These are phyloP conservation scores for Reticulascus tulasneorum DNA, from an alignment of 2,329 filamentous ascomycete species.

Conservation along the genomic window DNA sequence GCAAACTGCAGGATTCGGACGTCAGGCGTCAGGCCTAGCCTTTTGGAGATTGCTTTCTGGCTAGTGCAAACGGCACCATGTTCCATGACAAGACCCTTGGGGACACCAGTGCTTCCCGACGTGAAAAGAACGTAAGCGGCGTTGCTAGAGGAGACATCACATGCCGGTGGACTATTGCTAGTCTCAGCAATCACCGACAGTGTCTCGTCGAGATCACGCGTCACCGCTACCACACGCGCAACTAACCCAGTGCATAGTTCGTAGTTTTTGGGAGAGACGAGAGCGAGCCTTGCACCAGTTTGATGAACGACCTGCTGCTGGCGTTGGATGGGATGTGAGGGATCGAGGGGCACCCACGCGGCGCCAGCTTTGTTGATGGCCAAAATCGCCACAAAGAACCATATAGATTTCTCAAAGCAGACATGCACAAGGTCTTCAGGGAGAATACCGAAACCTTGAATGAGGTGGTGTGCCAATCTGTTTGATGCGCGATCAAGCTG, in stretches of 20 bases:
- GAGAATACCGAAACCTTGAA: not conserved
- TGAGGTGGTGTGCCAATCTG: not conserved
- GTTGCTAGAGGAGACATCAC: too few species aligned
- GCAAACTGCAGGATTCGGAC: slow-evolving; percentile 15
- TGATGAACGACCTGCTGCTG: not conserved
- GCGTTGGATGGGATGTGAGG: not conserved
- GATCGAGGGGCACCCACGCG: slow-evolving; percentile 16
- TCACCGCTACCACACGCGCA: slow-evolving; percentile 50
- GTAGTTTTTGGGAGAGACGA: not conserved
- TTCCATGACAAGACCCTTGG: slow-evolving; percentile 45
- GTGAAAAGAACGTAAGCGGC: slow-evolving; percentile 43
- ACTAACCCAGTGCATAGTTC: too few species aligned
- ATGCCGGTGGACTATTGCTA: too few species aligned
- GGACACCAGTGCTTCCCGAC: slow-evolving; percentile 48
- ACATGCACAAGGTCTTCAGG: slow-evolving; percentile 11
- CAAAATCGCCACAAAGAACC: slow-evolving; percentile 17
- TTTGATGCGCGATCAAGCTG: slow-evolving; percentile 16
- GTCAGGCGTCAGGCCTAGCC: slow-evolving; percentile 2
- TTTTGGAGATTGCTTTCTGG: slow-evolving; percentile 1
- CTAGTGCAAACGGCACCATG: slow-evolving; percentile 21
- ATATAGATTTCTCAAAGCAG: slow-evolving; percentile 19
- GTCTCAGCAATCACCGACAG: too few species aligned
- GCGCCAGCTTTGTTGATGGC: slow-evolving; percentile 22
- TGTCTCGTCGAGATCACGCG: slow-evolving; percentile 37
- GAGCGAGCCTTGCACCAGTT: not conserved